Evolutionary conservation across 2,329 filamentous ascomycete species (phyloP), one percentile per base, ranked within the genome.

Genomic region (Phialophora chinensis): DNA sequence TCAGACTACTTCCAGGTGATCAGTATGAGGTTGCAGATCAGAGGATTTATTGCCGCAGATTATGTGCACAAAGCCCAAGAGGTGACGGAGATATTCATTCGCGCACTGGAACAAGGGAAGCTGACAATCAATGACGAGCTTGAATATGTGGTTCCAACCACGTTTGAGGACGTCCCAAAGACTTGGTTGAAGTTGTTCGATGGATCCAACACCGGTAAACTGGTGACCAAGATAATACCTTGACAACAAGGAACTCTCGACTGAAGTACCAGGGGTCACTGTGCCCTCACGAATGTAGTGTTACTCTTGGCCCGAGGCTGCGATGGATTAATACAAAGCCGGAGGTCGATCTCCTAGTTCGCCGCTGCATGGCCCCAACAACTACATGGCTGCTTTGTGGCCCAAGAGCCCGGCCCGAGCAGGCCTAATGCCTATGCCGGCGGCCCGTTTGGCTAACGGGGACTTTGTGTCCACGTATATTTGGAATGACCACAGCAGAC

Each of bases 191-290:
- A 65, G 68, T 78, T 93, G 62, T 93, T 88, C 75, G 82, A 86
- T 55, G 91, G 90, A 50, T 79, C 82, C 17, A 93, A 93, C 75
- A 91, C 84, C 12, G 90, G 90, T 78, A 83, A 89, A 33, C 55
- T 68, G 14, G 54, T 68, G 23, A 66, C 66, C 12, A 63, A 52
- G 66, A 20, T 63, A 20, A 50, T 42, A 35, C 5, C 47, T 59
- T 49, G 42, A 47, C 17, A 8, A 47, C 5, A n/a, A 47, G 29
- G 29, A 6, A 31, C 6, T 31, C 29, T 31, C 29, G 7, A 31
- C 29, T 31, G 29, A 6, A 31, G 6, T 31, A 31, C 7, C 8
- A 31, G 29, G 29, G 29, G 7, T 31, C 29, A 31, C 29, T 31
- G 5, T 31, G 29, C 29, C 7, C 29, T 31, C 29, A 31, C 29